phyloP scores from a whole-genome alignment of 2,329 filamentous ascomycete species.

The Thermomyces lanuginosus region DNA sequence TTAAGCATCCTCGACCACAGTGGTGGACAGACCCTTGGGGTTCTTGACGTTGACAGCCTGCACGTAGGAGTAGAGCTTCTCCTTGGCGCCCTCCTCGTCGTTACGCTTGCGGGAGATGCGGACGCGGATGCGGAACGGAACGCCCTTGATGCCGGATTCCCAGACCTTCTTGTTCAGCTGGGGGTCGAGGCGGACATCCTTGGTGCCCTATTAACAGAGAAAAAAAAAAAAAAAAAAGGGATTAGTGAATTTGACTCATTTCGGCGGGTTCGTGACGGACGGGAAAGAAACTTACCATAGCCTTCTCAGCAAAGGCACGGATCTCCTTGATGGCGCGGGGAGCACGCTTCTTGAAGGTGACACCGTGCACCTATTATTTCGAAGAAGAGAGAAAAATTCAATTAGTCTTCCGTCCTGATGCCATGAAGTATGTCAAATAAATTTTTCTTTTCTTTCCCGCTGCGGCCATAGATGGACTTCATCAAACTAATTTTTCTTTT shows the following conservation, averaged over 20 bases:
- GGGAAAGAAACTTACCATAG: conserved; percentile 61
- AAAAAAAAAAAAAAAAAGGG: conserved; percentile 3
- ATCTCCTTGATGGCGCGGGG: conserved; percentile 99
- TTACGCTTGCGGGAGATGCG: conserved; percentile 99
- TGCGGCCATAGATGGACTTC: conserved; percentile 46
- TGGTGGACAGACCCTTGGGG: conserved; percentile 90
- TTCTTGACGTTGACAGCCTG: conserved; percentile 99
- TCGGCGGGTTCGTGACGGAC: too few species aligned
- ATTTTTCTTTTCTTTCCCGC: conserved; percentile 8
- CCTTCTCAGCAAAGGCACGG: conserved; percentile 76
- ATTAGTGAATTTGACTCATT: conserved; percentile 4
- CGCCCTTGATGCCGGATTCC: conserved; percentile 98
- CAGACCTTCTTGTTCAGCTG: conserved; percentile 99
- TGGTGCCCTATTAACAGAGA: conserved; percentile 61
- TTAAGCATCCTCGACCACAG: conserved; percentile 52
- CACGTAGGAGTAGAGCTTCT: conserved; percentile 99
- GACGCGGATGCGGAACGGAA: conserved; percentile 90
- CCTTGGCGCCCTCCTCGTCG: conserved; percentile 98
- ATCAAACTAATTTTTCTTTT: conserved; percentile 47
- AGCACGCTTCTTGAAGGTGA: conserved; percentile 98
- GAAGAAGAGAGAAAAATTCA: conserved; percentile 25
- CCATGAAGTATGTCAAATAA: too few species aligned
- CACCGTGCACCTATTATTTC: conserved; percentile 68
- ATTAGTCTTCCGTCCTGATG: conserved; percentile 61
- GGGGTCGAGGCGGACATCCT: conserved; percentile 94